A percentile compares a stretch with the other conserved stretches of the same genome.
phyloP scores from a whole-genome alignment of 495 filamentous ascomycete genomes.

The Neurospora hispaniola region DNA sequence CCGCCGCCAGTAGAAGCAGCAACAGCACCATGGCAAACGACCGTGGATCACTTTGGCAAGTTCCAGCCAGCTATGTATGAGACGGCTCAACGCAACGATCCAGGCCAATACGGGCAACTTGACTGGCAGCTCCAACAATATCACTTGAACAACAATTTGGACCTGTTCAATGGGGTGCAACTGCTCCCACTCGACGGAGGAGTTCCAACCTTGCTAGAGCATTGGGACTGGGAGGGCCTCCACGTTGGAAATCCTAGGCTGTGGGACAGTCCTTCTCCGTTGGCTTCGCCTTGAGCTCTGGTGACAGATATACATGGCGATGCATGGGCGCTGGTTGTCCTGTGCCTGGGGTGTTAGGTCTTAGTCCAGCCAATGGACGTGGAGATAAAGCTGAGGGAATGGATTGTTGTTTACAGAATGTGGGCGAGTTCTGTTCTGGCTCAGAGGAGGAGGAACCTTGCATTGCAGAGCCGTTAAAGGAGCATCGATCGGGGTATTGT shows the following conservation, averaged over 20 bases:
- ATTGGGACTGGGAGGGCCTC: conserved; percentile 19
- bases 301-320: not conserved
- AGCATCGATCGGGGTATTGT: not conserved
- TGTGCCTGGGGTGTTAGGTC: not conserved
- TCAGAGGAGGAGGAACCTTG: not conserved
- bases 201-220: conserved; percentile 11
- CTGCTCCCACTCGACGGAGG: conserved; percentile 2
- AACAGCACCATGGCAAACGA: not conserved
- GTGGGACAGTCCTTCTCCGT: conserved; percentile 5
- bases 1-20: not conserved
- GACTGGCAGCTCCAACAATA: conserved; percentile 8
- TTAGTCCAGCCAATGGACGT: not conserved
- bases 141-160: not conserved
- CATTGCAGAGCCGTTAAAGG: not conserved
- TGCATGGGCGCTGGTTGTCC: not conserved
- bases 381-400: not conserved
- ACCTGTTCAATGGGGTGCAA: conserved; percentile 3
- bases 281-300: not conserved
- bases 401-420: not conserved
- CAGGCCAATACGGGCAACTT: conserved; percentile 2
- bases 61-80: not conserved
- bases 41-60: not conserved
- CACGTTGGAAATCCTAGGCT: conserved; percentile 14
- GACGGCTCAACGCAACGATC: not conserved
- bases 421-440: too few relatives aligned